Base-by-base conservation (phyloP, 2,329 filamentous ascomycete species). In the Fusarium caatingaense region DNA sequence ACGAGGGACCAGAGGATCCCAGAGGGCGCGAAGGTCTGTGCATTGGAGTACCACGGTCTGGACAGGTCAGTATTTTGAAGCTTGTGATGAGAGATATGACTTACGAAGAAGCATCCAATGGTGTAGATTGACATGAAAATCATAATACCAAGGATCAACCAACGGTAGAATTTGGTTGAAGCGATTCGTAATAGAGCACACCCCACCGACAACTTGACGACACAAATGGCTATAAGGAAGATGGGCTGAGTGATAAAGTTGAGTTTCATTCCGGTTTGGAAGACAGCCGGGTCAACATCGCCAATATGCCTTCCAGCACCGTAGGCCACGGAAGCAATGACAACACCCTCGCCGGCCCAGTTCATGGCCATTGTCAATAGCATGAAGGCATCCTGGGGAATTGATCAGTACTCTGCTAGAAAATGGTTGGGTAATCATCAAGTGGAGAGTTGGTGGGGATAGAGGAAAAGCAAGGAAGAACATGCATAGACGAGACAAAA, bases 1-100 rank as follows among this genome's bases (percentile, higher is more conserved):
- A 0, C 79, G 75, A 12, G 78, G 72, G 3, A 82, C 76, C 0
- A 70, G 73, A 0, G 41, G 46, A 64, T 87, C 83, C 84, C 84
- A 87, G 28, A 81, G 78, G 1, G 82, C 64, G 8, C 80, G 77
- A 2, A 86, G 74, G 44, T 86, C 79, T 8, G 78, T 80, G 50
- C 85, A 87, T 61, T 87, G 84, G 3, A 86, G 73, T 3, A 86
- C 59, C 3, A 86, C 65, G 0, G 84, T 86, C 75, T 18, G 1
- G 15, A 2, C n/a, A n/a, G n/a, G n/a, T n/a, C n/a, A n/a, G n/a
- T n/a, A n/a, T n/a, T n/a, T n/a, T n/a, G n/a, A n/a, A n/a, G n/a
- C n/a, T 6, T 18, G 11, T 25, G 9, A 16, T 7, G 1, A 6
- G 13, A 7, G 1, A 1, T 2, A 18, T 3, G 6, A 25, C 78